Base-by-base conservation (phyloP, 805 yeast genomes). In the Cyberlindnera petersonii region DNA sequence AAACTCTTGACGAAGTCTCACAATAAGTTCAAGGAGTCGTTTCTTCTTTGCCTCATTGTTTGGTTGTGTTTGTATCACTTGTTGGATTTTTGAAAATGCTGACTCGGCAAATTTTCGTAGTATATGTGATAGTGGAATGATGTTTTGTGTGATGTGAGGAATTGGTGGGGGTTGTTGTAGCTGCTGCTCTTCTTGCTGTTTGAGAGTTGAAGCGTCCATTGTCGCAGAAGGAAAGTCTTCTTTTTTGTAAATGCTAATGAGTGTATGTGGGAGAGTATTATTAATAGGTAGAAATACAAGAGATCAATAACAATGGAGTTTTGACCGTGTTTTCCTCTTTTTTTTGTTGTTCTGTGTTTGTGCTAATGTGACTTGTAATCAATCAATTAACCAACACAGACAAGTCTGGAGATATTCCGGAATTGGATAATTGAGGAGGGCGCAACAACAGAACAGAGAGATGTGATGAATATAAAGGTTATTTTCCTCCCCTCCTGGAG, bases 1-100 rank as follows among this genome's bases (percentile, higher is more conserved):
- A 55, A 82, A 87, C 52, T 89, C 93, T 54, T 86, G 88, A 41
- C 98, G 73, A 22, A 89, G 63, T 24, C 70, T 67, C 3, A 91
- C 82, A 17, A 93, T 68, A 40, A 83, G 62, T 24, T 81, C 77
- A 27, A 93, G 63, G 38, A 93, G 74, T 36, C 71, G 70, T 44
- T 77, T 74, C 64, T 91, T 91, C 47, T 85, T 78, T 5, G 66
- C 63, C 16, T 72, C 66, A 46, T 86, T 89, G 11, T 73, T 63
- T 15, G 75, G 78, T 4, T 84, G 63, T 14, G 79, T 77, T 44
- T 82, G 82, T 24, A 86, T 61, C 31, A 74, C 65, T 26, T 75
- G 77, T 23, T 71, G 72, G 27, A 86, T 63, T 57, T 80, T 86
- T 40, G 77, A 69, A 58, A 72, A 84, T 1, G 87, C 69, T 43